Conservation (phyloP, 495 filamentous ascomycete species). For the Aspergillus hancockii region DNA sequence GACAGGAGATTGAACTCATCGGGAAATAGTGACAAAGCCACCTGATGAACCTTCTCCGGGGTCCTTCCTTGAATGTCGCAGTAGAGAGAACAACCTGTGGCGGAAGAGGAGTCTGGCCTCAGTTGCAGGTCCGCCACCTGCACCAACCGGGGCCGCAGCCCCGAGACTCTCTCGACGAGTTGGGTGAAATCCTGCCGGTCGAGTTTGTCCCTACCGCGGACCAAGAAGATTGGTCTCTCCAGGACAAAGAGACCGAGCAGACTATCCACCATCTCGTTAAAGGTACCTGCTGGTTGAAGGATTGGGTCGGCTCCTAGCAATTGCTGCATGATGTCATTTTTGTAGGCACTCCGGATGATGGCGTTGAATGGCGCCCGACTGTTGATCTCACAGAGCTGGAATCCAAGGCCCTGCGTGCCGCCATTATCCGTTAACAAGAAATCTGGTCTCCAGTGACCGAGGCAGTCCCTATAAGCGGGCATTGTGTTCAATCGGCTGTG, state of each 20-base stretch:
- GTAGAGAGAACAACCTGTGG: conserved; percentile 11
- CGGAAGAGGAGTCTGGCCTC: neutral
- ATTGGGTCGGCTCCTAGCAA: conserved; percentile 1
- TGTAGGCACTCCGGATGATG: conserved; percentile 20
- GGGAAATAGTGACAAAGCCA: conserved; percentile 4
- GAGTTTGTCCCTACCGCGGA: conserved; percentile 29
- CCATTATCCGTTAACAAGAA: conserved; percentile 26
- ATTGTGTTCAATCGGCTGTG: conserved; percentile 8
- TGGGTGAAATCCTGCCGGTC: conserved; percentile 28
- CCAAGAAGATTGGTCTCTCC: conserved; percentile 25
- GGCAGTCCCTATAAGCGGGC: conserved; percentile 7
- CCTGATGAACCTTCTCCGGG: conserved; percentile 12
- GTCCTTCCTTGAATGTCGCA: neutral
- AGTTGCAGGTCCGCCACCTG: conserved; percentile 14
- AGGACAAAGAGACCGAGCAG: conserved; percentile 24
- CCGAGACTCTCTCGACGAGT: conserved; percentile 11
- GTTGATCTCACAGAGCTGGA: conserved; percentile 44
- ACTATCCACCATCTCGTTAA: conserved; percentile 5
- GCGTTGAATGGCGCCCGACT: conserved; percentile 37
- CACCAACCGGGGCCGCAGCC: conserved; percentile 9
- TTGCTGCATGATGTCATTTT: conserved; percentile 14
- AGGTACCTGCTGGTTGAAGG: neutral
- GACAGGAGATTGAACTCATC: conserved; percentile 10
- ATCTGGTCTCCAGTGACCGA: conserved; percentile 38
- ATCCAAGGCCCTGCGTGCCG: neutral